These are phyloP conservation scores for Jacaranda copaia DNA, from an alignment of 257 asterid species.

Conservation along the genomic window DNA sequence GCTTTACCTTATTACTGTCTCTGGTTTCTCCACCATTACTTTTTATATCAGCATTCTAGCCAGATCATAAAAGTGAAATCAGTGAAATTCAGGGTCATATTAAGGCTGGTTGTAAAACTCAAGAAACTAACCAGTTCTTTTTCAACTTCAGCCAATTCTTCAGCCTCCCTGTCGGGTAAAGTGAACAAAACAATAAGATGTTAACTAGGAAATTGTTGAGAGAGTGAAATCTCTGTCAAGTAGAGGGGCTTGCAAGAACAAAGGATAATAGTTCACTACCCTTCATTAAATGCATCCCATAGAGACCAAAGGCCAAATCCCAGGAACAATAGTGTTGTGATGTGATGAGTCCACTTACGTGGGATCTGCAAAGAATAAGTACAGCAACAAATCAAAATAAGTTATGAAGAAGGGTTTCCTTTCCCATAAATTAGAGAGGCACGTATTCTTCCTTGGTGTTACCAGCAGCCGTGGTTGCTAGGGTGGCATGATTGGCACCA, in stretches of 20 bases:
- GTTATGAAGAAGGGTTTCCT: conserved; percentile 3
- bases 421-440: background rate
- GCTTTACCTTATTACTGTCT: conserved; percentile 58
- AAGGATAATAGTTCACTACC: conserved; percentile 53
- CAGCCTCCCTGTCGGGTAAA: conserved; percentile 66
- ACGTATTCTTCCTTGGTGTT: background rate
- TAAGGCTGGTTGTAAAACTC: conserved; percentile 10
- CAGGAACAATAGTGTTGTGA: conserved; percentile 82
- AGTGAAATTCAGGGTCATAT: conserved; percentile 36
- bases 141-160: conserved; percentile 92
- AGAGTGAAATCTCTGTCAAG: conserved; percentile 8
- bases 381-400: background rate
- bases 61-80: conserved; percentile 37
- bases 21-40: conserved; percentile 59
- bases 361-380: conserved; percentile 63
- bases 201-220: conserved; percentile 24
- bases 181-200: conserved; percentile 23
- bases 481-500: background rate
- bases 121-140: conserved; percentile 77
- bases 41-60: conserved; percentile 80
- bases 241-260: conserved; percentile 28
- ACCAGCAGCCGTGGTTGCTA: conserved; percentile 4
- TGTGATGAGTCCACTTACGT: conserved; percentile 96
- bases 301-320: conserved; percentile 98
- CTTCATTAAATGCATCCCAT: conserved; percentile 91